These are phyloP conservation scores for Tolypocladium ophioglossoides DNA, from an alignment of 2,329 filamentous ascomycete genomes.

Conservation along the genomic window DNA sequence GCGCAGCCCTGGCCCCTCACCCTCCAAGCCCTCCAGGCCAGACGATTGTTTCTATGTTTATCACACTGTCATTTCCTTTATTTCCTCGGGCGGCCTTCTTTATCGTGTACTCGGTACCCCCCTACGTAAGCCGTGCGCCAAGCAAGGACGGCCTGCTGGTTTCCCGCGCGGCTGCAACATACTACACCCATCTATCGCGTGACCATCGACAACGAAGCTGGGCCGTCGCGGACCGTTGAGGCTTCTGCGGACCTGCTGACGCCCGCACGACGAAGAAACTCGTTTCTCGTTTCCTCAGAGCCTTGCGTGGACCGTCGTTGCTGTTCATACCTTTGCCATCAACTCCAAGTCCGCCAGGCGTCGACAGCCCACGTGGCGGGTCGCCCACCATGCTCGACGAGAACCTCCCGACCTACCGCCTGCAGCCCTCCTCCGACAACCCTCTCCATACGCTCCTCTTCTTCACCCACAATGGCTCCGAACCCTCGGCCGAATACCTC, in stretches of 20 bases:
- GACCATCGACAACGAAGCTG: background rate
- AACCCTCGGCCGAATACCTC: constrained; percentile 71
- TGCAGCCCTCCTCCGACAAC: constrained; percentile 40
- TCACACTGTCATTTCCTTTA: background rate
- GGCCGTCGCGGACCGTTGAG: background rate
- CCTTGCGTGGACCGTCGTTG: background rate
- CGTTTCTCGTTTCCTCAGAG: background rate
- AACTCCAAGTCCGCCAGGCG: background rate
- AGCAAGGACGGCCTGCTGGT: background rate
- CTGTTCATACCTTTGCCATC: background rate
- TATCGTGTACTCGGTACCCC: background rate
- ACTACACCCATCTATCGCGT: background rate
- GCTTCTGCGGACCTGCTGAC: background rate
- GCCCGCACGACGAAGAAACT: background rate
- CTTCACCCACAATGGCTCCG: constrained; percentile 64
- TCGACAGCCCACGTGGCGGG: background rate
- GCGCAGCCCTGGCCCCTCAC: background rate
- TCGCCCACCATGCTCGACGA: constrained; percentile 69
- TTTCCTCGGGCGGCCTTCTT: background rate
- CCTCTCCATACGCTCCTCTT: constrained; percentile 46
- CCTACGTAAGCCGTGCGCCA: background rate
- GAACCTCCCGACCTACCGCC: constrained; percentile 68
- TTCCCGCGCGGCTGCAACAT: background rate
- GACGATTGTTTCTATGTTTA: background rate
- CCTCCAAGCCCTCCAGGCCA: background rate